A percentile compares a stretch with the other conserved stretches of the same genome.
phyloP scores from a whole-genome alignment of 768 basidiomycete species.

The Paxillus ammoniavirescens region DNA sequence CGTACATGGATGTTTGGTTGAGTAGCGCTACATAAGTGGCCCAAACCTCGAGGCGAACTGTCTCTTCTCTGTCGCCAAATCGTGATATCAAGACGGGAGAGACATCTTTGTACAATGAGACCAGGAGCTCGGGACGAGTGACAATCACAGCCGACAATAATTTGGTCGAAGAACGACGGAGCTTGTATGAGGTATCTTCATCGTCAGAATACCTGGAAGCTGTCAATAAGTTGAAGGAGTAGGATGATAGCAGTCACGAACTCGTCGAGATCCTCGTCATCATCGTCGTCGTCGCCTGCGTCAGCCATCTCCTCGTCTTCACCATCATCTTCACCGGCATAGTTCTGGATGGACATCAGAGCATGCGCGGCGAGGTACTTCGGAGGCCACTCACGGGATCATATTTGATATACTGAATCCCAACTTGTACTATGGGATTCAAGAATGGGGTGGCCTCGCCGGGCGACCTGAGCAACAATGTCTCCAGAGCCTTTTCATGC shows the following conservation, averaged over 20 bases:
- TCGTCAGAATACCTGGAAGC: slow-evolving; percentile 86
- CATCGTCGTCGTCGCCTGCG: slow-evolving; percentile 69
- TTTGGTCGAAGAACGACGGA: slow-evolving; percentile 91
- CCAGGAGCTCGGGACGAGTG: slow-evolving; percentile 86
- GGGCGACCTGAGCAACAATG: slow-evolving; percentile 79
- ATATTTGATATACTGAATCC: slow-evolving; percentile 80
- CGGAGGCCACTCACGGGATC: slow-evolving; percentile 64
- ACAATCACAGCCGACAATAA: slow-evolving; percentile 80
- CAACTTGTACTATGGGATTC: slow-evolving; percentile 63
- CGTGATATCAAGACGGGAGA: slow-evolving; percentile 88
- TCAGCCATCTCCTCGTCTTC: slow-evolving; percentile 62
- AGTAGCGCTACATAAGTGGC: slow-evolving; percentile 79
- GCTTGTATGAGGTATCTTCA: slow-evolving; percentile 97
- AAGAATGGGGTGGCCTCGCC: slow-evolving; percentile 77
- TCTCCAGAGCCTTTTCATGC: slow-evolving; percentile 70
- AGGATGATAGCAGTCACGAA: slow-evolving; percentile 33
- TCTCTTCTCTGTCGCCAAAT: slow-evolving; percentile 93
- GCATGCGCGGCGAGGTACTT: not conserved
- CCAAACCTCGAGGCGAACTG: slow-evolving; percentile 91
- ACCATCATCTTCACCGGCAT: slow-evolving; percentile 68
- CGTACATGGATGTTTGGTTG: slow-evolving; percentile 81
- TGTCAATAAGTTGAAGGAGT: not conserved
- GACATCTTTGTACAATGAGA: slow-evolving; percentile 76
- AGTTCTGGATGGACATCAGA: slow-evolving; percentile 53
- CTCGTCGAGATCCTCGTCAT: slow-evolving; percentile 81